These are phyloP conservation scores for Hydrangea macrophylla DNA, from an alignment of 148 eudicot species.

Conservation along the genomic window DNA sequence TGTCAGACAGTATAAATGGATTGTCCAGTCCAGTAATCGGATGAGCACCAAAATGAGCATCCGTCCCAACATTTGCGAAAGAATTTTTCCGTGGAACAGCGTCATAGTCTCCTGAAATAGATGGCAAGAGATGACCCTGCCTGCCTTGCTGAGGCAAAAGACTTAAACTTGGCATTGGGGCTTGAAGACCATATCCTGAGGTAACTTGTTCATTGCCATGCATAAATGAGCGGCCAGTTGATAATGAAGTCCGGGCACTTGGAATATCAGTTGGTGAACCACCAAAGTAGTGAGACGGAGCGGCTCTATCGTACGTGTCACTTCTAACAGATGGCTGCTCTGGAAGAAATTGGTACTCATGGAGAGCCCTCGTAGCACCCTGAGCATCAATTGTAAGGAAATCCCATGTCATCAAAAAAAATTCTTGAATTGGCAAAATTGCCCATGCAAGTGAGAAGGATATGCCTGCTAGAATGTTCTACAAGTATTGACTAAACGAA, in stretches of 20 bases:
- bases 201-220: conserved; percentile 62
- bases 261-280: conserved; percentile 53
- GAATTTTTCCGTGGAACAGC: conserved; percentile 32
- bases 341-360: conserved; percentile 88
- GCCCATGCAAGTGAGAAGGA: too few relatives aligned
- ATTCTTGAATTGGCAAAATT: background rate
- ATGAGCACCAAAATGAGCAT: conserved; percentile 47
- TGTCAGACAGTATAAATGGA: conserved; percentile 51
- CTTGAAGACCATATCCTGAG: conserved; percentile 43
- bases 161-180: conserved; percentile 48
- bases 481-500: background rate
- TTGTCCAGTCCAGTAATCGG: conserved; percentile 46
- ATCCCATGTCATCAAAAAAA: background rate
- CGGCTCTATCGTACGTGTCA: conserved; percentile 65
- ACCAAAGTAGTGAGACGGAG: conserved; percentile 57
- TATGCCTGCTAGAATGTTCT: too few relatives aligned
- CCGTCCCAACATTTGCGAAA: conserved; percentile 33
- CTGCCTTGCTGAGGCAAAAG: conserved; percentile 64
- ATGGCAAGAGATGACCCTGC: conserved; percentile 47
- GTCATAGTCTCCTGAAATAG: conserved; percentile 52
- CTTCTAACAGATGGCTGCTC: conserved; percentile 75
- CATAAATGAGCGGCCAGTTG: conserved; percentile 44
- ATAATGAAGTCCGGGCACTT: conserved; percentile 40
- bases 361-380: conserved; percentile 68
- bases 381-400: conserved; percentile 22